phyloP scores from a whole-genome alignment of 176 grass and related monocot genomes.

The Eremochloa ophiuroides region DNA sequence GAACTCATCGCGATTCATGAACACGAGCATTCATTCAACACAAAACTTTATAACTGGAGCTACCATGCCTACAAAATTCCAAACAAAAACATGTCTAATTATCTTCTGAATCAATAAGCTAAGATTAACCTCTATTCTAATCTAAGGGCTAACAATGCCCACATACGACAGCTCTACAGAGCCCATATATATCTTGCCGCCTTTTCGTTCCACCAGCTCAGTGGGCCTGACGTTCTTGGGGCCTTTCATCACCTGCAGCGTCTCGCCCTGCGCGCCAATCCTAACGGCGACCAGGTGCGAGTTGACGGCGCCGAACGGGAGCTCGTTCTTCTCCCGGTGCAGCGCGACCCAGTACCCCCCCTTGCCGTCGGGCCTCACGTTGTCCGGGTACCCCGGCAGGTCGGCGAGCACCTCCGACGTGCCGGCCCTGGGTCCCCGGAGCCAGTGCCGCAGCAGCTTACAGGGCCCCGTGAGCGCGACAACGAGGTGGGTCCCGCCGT shows the following conservation, averaged over 20 bases:
- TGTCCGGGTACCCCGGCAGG: constrained; percentile 32
- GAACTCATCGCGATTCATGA: too few species aligned
- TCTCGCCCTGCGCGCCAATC: neutral
- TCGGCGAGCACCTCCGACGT: neutral
- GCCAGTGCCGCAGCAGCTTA: constrained; percentile 24
- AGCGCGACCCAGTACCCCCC: constrained; percentile 35
- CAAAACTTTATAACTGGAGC: neutral
- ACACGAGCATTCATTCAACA: neutral
- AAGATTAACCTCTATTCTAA: neutral
- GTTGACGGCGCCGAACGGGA: neutral
- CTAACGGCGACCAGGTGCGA: neutral
- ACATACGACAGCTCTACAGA: neutral
- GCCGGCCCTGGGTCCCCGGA: neutral
- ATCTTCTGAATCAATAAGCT: too few species aligned
- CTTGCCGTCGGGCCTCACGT: neutral
- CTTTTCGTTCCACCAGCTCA: neutral
- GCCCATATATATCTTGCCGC: neutral
- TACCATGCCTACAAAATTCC: neutral
- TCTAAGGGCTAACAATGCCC: neutral
- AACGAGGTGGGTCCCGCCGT: neutral
- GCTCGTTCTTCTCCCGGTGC: neutral
- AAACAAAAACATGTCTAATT: neutral
- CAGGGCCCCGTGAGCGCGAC: neutral
- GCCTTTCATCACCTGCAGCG: neutral
- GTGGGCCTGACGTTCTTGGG: neutral